Evolutionary conservation across 2,329 filamentous ascomycete genomes (phyloP).

Genomic region (Stagonosporopsis rhizophila): DNA sequence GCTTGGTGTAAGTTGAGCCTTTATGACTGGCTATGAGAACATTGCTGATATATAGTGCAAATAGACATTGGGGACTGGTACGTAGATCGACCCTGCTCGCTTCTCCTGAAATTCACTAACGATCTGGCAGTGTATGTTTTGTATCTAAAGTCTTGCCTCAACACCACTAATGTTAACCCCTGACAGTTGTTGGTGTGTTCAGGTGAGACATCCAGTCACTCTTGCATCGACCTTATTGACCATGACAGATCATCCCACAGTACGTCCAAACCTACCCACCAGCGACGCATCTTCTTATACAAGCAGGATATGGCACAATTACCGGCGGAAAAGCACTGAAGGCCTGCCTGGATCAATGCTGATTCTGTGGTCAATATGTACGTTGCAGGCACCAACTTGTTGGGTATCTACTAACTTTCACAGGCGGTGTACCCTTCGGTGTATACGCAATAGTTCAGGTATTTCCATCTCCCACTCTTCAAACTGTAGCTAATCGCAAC

Average conservation of each 20-base stretch:
- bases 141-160: background rate
- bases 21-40: slow-evolving; percentile 1
- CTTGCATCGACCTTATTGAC: slow-evolving; percentile 19
- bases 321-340: slow-evolving; percentile 66
- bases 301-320: slow-evolving; percentile 66
- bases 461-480: background rate
- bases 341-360: slow-evolving; percentile 68
- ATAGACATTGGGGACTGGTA: slow-evolving; percentile 51
- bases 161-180: slow-evolving; percentile 24
- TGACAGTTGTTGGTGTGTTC: slow-evolving; percentile 52
- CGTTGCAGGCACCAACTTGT: background rate
- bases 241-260: slow-evolving; percentile 44
- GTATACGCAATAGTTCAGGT: slow-evolving; percentile 61
- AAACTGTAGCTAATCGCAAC: background rate
- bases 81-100: slow-evolving; percentile 8
- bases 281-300: background rate
- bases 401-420: slow-evolving; percentile 10
- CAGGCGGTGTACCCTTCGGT: slow-evolving; percentile 57
- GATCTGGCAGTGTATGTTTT: slow-evolving; percentile 31
- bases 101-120: slow-evolving; percentile 17
- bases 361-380: slow-evolving; percentile 68
- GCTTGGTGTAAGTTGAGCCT: slow-evolving; percentile 44
- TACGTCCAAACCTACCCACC: slow-evolving; percentile 17
- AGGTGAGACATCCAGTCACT: slow-evolving; percentile 33
- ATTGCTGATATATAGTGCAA: slow-evolving; percentile 22